Percentiles rank a stretch among this genome's conserved stretches.
Evolutionary conservation across 768 basidiomycete species (phyloP).

Genomic region (Saitozyma sp.): DNA sequence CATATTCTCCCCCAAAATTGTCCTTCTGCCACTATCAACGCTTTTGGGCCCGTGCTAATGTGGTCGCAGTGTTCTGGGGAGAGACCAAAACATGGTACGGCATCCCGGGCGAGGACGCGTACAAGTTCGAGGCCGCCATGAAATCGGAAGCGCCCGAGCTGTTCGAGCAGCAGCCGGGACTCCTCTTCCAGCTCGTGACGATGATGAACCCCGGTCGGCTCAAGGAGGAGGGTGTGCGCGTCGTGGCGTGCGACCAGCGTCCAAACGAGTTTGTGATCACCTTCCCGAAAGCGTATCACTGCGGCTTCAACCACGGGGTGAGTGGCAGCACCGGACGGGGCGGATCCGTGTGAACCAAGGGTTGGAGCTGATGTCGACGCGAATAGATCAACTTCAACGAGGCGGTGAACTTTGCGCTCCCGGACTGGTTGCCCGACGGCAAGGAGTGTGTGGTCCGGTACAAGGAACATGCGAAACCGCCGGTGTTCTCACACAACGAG

Average conservation of each 20-base stretch:
- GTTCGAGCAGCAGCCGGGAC: conserved; percentile 94
- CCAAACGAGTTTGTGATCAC: conserved; percentile 98
- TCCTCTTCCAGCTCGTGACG: conserved; percentile 95
- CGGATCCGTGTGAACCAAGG: background rate
- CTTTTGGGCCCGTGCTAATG: conserved; percentile 6
- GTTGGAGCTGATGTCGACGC: conserved; percentile 10
- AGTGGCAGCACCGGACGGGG: conserved; percentile 48
- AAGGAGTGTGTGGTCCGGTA: conserved; percentile 87
- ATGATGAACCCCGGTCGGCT: conserved; percentile 92
- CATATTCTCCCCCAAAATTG: background rate
- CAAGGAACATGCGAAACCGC: conserved; percentile 83
- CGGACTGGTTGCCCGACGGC: conserved; percentile 88
- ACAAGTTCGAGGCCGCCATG: conserved; percentile 94
- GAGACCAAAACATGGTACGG: conserved; percentile 99
- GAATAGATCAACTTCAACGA: conserved; percentile 93
- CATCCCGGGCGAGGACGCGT: conserved; percentile 90
- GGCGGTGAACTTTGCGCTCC: conserved; percentile 96
- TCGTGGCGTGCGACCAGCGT: conserved; percentile 92
- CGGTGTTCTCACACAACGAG: conserved; percentile 98
- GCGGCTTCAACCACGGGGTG: conserved; percentile 97
- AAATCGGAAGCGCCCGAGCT: conserved; percentile 93
- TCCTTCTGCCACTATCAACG: background rate
- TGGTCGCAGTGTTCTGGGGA: conserved; percentile 85
- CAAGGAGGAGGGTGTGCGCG: conserved; percentile 81
- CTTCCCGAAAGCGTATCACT: conserved; percentile 95